A percentile compares a stretch with the other conserved stretches of the same genome.
phyloP scores from a whole-genome alignment of 805 yeast genomes.

The Teunomyces atbi region DNA sequence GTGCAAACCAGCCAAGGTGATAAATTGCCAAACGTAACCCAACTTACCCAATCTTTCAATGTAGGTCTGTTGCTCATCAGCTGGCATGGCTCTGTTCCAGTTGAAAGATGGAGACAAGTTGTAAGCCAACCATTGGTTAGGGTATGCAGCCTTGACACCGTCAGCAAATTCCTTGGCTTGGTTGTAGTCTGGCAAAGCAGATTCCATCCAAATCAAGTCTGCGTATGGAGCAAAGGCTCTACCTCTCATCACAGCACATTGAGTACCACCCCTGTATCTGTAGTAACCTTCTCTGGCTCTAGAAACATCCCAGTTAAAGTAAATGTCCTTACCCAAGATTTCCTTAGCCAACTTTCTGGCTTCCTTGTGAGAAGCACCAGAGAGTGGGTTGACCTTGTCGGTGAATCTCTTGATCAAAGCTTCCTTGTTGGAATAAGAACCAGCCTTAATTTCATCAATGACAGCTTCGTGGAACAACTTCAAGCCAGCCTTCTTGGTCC shows the following conservation, averaged over 20 bases:
- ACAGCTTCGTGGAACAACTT: conserved; percentile 92
- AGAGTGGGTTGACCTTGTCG: conserved; percentile 67
- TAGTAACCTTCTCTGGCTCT: conserved; percentile 97
- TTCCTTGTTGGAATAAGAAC: conserved; percentile 58
- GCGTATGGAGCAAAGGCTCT: conserved; percentile 93
- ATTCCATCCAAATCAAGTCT: conserved; percentile 98
- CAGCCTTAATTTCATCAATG: conserved; percentile 69
- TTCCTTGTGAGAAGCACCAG: conserved; percentile 73
- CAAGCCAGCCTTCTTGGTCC: conserved; percentile 80
- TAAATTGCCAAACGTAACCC: conserved; percentile 97
- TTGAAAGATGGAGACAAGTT: conserved; percentile 96
- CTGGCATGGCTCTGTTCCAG: conserved; percentile 93
- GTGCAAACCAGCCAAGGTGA: conserved; percentile 95
- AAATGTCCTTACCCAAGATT: conserved; percentile 76
- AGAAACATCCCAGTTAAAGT: conserved; percentile 93
- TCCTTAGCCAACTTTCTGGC: conserved; percentile 75
- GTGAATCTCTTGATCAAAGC: conserved; percentile 64
- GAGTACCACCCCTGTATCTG: conserved; percentile 94
- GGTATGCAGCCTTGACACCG: conserved; percentile 78
- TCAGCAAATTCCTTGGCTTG: conserved; percentile 95
- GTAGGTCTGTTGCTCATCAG: conserved; percentile 85
- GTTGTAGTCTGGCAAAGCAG: conserved; percentile 86
- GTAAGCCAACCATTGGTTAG: conserved; percentile 95
- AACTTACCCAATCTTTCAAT: conserved; percentile 80
- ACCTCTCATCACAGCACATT: conserved; percentile 96